Base-by-base conservation (phyloP, 1,139 yeast genomes). In the Yamadazyma jaroonii region DNA sequence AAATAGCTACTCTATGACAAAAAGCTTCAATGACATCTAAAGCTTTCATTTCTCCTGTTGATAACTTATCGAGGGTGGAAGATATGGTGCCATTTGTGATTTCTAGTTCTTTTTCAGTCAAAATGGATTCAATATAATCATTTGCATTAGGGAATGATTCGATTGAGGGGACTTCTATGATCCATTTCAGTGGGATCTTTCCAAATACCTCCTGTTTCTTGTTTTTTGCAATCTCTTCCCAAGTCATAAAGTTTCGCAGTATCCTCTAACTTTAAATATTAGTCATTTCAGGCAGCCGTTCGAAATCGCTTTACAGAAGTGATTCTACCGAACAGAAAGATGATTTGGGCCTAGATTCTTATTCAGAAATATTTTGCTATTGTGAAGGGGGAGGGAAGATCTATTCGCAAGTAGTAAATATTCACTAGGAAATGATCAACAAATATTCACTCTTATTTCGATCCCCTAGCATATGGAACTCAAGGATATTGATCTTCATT, bases 1-100 rank as follows among this genome's bases (percentile, higher is more conserved):
- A 67, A 4, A 72, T 38, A 3, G 67, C 62, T 2, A 76, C 71
- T 36, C 78, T 44, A 25, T 43, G 48, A 29, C 48, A 41, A 28
- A 38, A 50, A 2, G 52, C 53, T 15, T 35, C 23, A 1, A 42
- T 31, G 1, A 48, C 50, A 3, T 43, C 42, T 13, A 36, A 20
- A 8, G 50, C 42, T 3, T 42, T 37, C 10, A 36, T 27, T 23
- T 41, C 25, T 2, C 50, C 52, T 3, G 20, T 28, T 7, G 37
- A 22, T 3, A 49, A 23, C 11, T 29, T 29, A 2, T 22, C 9
- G 2, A 38, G 12, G 6, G 41, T 22, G 11, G 25, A 22, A 3
- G 10, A 6, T 2, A 38, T 38, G 14, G 37, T 31, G 7, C 31
- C 43, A 7, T 58, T 62, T 9, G 70, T 64, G 34, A 69, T 66